Percentiles rank a stretch among this genome's conserved stretches.
Evolutionary conservation across 345 rosid genomes (phyloP).

Genomic region (Mallotus nudiflorus): DNA sequence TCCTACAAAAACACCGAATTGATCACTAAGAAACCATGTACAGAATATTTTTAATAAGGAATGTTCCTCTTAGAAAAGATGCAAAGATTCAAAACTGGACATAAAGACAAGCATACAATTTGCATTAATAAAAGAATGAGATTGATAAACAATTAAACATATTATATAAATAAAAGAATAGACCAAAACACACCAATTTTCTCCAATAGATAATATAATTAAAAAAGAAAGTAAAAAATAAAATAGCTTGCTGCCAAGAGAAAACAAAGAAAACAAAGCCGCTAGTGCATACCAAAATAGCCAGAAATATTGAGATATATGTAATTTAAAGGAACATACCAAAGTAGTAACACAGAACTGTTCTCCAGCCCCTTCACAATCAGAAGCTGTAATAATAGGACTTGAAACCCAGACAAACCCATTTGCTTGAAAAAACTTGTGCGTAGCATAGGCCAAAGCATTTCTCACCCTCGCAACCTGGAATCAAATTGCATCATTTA

Average conservation of each 20-base stretch:
- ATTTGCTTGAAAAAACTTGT: conserved; percentile 88
- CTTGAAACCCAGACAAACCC: conserved; percentile 97
- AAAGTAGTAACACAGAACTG: conserved; percentile 98
- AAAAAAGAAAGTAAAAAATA: not conserved
- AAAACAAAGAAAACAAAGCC: not conserved
- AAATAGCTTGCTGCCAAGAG: no score
- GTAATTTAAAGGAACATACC: conserved; percentile 47
- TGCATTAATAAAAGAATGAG: not conserved
- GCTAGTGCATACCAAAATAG: no score
- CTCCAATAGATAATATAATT: not conserved
- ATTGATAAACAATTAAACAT: no score
- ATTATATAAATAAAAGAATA: not conserved
- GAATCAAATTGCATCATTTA: conserved; percentile 23
- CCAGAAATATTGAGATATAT: no score
- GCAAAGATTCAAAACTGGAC: no score
- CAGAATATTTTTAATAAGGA: not conserved
- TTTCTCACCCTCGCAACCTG: conserved; percentile 96
- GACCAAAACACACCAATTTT: not conserved
- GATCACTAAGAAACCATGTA: not conserved
- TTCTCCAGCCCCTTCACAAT: conserved; percentile 99
- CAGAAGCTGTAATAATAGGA: conserved; percentile 94
- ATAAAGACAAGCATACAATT: not conserved
- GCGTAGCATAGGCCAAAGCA: conserved; percentile 92
- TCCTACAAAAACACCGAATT: no score
- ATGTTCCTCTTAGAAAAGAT: no score